These are phyloP conservation scores for Magnolia kwangsiensis DNA, from an alignment of 164 flowering plant genomes.

Conservation along the genomic window DNA sequence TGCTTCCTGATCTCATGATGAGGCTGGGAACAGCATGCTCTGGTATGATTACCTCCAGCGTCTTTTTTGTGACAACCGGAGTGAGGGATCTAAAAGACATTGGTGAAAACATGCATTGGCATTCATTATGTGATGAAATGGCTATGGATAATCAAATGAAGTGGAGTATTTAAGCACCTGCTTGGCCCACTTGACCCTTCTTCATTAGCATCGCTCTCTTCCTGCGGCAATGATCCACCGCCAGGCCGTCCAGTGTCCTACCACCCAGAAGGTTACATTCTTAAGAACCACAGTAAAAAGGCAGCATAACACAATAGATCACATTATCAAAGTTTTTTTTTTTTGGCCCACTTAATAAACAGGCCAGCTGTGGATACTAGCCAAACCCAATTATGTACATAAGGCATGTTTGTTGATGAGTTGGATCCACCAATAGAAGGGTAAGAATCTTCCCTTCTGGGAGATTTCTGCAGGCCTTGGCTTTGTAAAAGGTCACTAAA, in stretches of 20 bases:
- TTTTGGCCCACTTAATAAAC: no score
- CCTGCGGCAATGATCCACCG: conserved; percentile 37
- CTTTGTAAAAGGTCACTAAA: no score
- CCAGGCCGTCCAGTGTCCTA: conserved; percentile 53
- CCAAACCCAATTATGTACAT: no score
- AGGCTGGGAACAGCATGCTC: conserved; percentile 79
- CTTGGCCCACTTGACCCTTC: conserved; percentile 45
- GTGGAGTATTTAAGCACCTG: conserved; percentile 39
- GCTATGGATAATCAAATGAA: not conserved
- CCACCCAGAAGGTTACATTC: conserved; percentile 14
- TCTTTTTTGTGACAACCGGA: conserved; percentile 85
- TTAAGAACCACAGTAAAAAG: not conserved
- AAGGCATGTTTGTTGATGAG: no score
- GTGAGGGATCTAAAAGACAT: conserved; percentile 44
- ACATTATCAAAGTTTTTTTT: no score
- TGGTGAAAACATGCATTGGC: not conserved
- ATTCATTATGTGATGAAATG: not conserved
- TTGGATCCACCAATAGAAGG: no score
- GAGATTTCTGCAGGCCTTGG: no score
- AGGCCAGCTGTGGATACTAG: no score
- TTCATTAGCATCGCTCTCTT: conserved; percentile 55
- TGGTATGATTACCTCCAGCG: conserved; percentile 84
- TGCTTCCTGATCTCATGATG: conserved; percentile 65
- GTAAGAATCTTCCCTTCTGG: no score
- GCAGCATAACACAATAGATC: no score